Percentiles rank a stretch among this genome's conserved stretches.
Evolutionary conservation across 73 alveolate genomes (phyloP).

Genomic region (Tetrahymena elliotti): DNA sequence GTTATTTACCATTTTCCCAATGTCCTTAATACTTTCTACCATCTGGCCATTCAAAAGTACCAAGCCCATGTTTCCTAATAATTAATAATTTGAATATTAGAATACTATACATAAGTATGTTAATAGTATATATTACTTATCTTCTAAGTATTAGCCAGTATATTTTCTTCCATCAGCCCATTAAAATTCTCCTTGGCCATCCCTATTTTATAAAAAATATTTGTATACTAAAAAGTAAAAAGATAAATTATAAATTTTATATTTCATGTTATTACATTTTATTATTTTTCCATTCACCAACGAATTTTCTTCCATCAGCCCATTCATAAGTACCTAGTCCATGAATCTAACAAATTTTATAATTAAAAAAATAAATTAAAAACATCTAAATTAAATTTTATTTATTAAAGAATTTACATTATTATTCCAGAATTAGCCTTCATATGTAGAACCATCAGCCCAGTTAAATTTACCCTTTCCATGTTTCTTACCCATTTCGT

Average conservation of each 20-base stretch:
- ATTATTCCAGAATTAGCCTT: neutral
- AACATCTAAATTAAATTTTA: neutral
- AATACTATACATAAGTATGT: neutral
- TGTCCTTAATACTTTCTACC: slow-evolving; percentile 58
- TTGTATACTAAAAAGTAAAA: neutral
- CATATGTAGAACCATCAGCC: neutral
- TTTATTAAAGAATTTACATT: neutral
- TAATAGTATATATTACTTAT: slow-evolving; percentile 10
- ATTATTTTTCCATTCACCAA: slow-evolving; percentile 65
- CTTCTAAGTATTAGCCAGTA: slow-evolving; percentile 37
- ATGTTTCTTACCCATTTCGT: neutral
- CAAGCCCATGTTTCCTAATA: slow-evolving; percentile 39
- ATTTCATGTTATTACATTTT: slow-evolving; percentile 15
- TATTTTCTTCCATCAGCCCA: neutral
- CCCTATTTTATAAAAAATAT: neutral
- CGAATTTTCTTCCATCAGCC: slow-evolving; percentile 72
- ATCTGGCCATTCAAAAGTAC: slow-evolving; percentile 51
- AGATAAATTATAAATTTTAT: too few relatives aligned
- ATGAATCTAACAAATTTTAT: slow-evolving; percentile 20
- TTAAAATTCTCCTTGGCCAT: neutral
- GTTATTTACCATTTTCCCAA: slow-evolving; percentile 42
- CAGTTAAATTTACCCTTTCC: neutral
- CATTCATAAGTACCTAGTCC: slow-evolving; percentile 68
- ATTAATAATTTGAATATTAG: too few relatives aligned
- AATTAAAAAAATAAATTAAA: neutral